Conservation (phyloP, 1,139 yeast species). For the Diutina siamensis region DNA sequence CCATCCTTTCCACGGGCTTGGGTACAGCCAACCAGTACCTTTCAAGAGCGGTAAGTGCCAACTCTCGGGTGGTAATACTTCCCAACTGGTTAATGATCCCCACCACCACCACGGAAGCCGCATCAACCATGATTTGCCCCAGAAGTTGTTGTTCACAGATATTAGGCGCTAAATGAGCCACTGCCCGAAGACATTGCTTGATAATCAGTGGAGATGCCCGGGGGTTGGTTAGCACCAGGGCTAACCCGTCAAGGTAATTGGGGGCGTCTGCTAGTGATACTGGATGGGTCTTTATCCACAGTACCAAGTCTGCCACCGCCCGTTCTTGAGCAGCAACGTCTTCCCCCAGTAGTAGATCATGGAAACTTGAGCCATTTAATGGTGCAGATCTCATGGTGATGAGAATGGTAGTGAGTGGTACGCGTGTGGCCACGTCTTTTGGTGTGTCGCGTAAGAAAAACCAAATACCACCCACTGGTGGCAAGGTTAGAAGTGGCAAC, state of each 20-base stretch:
- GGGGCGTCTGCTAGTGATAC: background rate
- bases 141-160: background rate
- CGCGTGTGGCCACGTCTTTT: too few relatives aligned
- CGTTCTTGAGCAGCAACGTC: background rate
- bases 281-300: background rate
- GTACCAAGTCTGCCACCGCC: background rate
- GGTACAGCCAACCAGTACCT: constrained; percentile 2
- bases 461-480: too few relatives aligned
- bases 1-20: background rate
- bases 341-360: background rate
- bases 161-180: background rate
- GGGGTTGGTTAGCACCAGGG: background rate
- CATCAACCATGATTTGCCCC: background rate
- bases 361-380: background rate
- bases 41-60: background rate
- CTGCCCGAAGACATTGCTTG: background rate
- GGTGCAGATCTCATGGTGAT: too few relatives aligned
- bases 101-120: background rate
- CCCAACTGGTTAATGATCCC: background rate
- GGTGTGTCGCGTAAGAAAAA: too few relatives aligned
- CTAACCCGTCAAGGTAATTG: background rate
- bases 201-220: background rate
- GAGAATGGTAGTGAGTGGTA: too few relatives aligned
- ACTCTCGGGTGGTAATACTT: background rate
- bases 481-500: too few relatives aligned